phyloP scores from a whole-genome alignment of 1,139 yeast genomes.

The Lodderomyces oxycetoniae region DNA sequence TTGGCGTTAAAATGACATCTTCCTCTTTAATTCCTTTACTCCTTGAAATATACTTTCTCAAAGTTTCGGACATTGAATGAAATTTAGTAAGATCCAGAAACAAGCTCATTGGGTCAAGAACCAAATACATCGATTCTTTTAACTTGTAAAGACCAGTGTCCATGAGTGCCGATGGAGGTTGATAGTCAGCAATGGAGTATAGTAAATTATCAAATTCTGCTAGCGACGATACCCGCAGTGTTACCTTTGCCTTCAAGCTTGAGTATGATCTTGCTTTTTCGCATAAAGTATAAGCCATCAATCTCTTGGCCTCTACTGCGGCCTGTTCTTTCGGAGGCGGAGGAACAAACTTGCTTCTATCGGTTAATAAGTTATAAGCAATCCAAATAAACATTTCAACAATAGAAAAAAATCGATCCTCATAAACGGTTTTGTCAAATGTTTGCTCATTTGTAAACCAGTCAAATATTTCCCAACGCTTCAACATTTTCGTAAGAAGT shows the following conservation, averaged over 20 bases:
- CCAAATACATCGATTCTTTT: conserved; percentile 35
- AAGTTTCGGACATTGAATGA: conserved; percentile 31
- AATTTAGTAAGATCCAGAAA: conserved; percentile 32
- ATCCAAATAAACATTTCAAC: conserved; percentile 52
- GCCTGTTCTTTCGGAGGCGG: conserved; percentile 13
- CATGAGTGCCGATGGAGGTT: conserved; percentile 35
- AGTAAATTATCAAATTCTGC: conserved; percentile 35
- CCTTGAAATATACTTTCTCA: conserved; percentile 25
- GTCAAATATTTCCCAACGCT: conserved; percentile 55
- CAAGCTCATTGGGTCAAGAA: conserved; percentile 37
- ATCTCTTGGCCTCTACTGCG: conserved; percentile 25
- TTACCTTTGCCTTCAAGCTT: conserved; percentile 35
- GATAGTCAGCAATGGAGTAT: conserved; percentile 38
- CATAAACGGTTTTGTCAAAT: conserved; percentile 45
- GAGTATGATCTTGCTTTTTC: conserved; percentile 55
- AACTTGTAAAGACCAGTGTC: conserved; percentile 43
- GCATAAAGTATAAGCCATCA: conserved; percentile 46
- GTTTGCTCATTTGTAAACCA: conserved; percentile 47
- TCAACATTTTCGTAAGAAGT: conserved; percentile 45
- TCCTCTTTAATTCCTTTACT: conserved; percentile 25
- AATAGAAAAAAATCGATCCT: conserved; percentile 50
- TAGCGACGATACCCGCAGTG: conserved; percentile 30
- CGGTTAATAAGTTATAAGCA: conserved; percentile 52
- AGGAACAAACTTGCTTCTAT: conserved; percentile 44
- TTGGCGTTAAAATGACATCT: conserved; percentile 38